Base-by-base conservation (phyloP, 1,284 basidiomycete genomes). In the Pisolithus thermaeus region DNA sequence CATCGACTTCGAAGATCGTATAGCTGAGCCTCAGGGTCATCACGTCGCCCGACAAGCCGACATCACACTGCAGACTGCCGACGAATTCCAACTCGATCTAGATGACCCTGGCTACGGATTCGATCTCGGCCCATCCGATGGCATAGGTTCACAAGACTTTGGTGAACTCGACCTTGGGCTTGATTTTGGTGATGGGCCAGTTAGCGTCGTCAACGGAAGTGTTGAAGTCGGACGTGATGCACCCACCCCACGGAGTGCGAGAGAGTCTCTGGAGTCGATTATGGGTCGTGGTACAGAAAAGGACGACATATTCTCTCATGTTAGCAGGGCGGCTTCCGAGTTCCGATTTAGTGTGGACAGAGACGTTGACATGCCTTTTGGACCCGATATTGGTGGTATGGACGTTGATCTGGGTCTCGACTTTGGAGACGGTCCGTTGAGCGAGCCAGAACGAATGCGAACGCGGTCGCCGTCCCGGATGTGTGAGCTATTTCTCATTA, bases 71-170 rank as follows among this genome's bases (percentile, higher is more conserved):
- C 79, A 84, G 41, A 81, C 78, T 36, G 79, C 80, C 0, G 80
- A 86, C 52, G 84, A 89, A 60, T 79, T 87, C 52, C 73, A 75
- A 51, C 70, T 79, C 56, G 83, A 84, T 61, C 64, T 82, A 32
- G 78, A 81, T 51, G 84, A 87, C 55, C 70, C 77, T 6, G 73
- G 68, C 23, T 78, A 74, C 53, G 77, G 73, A 4, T 87, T 88
- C 53, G 85, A 86, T 60, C 76, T 90, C 32, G 88, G 85, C 3
- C 84, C 84, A 7, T 78, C 80, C 0, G 87, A 88, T 57, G 90
- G 90, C 41, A 89, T 94, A 58, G 91, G 90, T 38, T 91, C 89
- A 1, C 87, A 92, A 64, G 90, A 93, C 65, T 93, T 85, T 62
- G 75, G 75, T 56, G 83, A 84, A 48, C 60, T 90, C 47, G 86